A percentile compares a stretch with the other conserved stretches of the same genome.
Conservation (phyloP, 2,329 filamentous ascomycete genomes). For the Chaetoscypha palmicola region DNA sequence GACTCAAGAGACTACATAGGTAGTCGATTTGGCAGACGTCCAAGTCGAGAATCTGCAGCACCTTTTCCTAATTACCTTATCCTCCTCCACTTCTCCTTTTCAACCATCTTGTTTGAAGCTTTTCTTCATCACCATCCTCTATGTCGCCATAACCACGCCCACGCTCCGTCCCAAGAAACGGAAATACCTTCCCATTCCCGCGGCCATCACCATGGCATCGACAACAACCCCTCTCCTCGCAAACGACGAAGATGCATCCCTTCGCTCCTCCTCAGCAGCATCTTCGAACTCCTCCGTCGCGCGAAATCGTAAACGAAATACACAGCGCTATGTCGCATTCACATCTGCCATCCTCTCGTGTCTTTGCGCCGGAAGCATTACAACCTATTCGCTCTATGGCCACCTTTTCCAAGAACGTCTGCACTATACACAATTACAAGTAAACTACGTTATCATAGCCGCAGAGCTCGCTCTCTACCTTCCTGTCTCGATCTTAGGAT, state of each 20-base stretch:
- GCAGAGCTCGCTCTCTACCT: slow-evolving; percentile 87
- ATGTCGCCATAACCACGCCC: not conserved
- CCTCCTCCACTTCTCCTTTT: no score
- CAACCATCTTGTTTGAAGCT: not conserved
- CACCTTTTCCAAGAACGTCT: slow-evolving; percentile 81
- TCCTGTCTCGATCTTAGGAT: slow-evolving; percentile 83
- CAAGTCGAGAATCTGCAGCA: no score
- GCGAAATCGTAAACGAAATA: slow-evolving; percentile 19
- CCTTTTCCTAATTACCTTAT: no score
- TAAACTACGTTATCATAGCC: slow-evolving; percentile 83
- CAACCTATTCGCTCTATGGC: slow-evolving; percentile 89
- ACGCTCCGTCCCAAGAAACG: not conserved
- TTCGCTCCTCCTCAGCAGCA: slow-evolving; percentile 14
- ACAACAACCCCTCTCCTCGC: slow-evolving; percentile 21
- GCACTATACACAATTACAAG: slow-evolving; percentile 83
- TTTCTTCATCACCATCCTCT: not conserved
- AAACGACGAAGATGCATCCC: slow-evolving; percentile 14
- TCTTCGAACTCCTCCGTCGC: slow-evolving; percentile 14
- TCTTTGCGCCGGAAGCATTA: slow-evolving; percentile 84
- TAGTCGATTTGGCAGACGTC: no score
- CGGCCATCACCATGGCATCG: slow-evolving; percentile 15
- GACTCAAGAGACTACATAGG: no score
- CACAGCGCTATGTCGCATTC: slow-evolving; percentile 40
- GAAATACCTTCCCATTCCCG: no score
- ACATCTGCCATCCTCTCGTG: slow-evolving; percentile 47